These are phyloP conservation scores for Crithidia acanthocephali DNA, from an alignment of 208 protist genomes.

Conservation along the genomic window DNA sequence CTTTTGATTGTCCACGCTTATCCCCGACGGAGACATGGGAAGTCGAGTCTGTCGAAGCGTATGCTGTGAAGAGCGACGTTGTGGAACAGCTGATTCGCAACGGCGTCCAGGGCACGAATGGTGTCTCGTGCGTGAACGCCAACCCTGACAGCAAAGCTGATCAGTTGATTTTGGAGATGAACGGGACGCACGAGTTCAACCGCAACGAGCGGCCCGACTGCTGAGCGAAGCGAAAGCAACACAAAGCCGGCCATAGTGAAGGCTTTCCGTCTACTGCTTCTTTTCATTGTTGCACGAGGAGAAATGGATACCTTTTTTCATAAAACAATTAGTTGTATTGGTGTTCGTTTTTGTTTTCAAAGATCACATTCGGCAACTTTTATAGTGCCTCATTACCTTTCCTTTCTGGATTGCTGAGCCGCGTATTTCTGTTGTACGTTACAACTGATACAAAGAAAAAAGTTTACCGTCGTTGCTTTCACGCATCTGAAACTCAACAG, in stretches of 20 bases:
- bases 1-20: constrained; percentile 56
- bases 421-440: too few species aligned
- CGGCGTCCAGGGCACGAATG: not conserved
- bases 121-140: constrained; percentile 30
- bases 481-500: too few species aligned
- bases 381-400: too few species aligned
- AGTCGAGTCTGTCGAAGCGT: constrained; percentile 62
- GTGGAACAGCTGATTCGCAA: constrained; percentile 23
- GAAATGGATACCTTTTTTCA: too few species aligned
- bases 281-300: too few species aligned
- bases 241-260: constrained; percentile 1
- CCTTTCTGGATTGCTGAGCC: too few species aligned
- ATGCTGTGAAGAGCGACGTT: constrained; percentile 50
- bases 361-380: too few species aligned
- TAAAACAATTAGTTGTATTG: too few species aligned
- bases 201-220: constrained; percentile 46
- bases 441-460: too few species aligned
- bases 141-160: constrained; percentile 39
- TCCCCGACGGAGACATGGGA: constrained; percentile 50
- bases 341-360: too few species aligned
- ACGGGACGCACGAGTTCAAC: constrained; percentile 59
- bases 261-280: too few species aligned
- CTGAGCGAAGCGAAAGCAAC: not conserved
- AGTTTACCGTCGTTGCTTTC: too few species aligned
- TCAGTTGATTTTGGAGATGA: constrained; percentile 58